phyloP scores from a whole-genome alignment of 2,329 filamentous ascomycete species.

The Scedosporium aurantiacum region DNA sequence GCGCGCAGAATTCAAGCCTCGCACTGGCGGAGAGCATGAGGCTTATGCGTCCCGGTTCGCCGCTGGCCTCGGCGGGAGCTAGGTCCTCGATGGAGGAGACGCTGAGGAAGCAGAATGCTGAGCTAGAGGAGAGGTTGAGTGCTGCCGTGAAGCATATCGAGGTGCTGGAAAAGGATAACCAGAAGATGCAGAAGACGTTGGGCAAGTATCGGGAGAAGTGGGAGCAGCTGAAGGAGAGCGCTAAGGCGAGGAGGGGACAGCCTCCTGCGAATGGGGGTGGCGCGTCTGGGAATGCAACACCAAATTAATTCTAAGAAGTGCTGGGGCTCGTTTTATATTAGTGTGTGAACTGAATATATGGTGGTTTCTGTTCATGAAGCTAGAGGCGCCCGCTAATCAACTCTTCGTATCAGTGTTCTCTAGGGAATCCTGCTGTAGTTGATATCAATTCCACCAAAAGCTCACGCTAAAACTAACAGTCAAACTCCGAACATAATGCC shows the following conservation, averaged over 20 bases:
- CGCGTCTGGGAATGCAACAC: neutral
- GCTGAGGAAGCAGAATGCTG: constrained; percentile 41
- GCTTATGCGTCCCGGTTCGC: constrained; percentile 48
- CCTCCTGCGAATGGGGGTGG: neutral
- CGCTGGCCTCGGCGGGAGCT: constrained; percentile 14
- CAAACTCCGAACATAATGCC: constrained; percentile 88
- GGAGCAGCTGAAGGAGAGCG: constrained; percentile 50
- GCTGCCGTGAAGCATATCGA: constrained; percentile 49
- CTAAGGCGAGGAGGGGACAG: constrained; percentile 37
- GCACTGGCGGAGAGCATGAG: constrained; percentile 75
- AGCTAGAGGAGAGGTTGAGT: constrained; percentile 57
- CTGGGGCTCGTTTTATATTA: neutral
- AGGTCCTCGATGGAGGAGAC: constrained; percentile 10
- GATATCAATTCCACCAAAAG: constrained; percentile 76
- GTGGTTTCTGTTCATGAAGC: too few species aligned
- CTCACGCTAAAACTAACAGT: constrained; percentile 87
- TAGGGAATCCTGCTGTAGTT: neutral
- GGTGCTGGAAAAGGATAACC: constrained; percentile 51
- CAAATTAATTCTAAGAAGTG: neutral
- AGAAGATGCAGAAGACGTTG: constrained; percentile 43
- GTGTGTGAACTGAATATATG: neutral
- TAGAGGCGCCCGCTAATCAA: neutral
- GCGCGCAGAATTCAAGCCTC: constrained; percentile 76
- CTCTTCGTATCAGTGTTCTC: neutral
- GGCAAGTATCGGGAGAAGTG: constrained; percentile 49